Base-by-base conservation (phyloP, 768 basidiomycete genomes). In the Lyophyllum semitale region DNA sequence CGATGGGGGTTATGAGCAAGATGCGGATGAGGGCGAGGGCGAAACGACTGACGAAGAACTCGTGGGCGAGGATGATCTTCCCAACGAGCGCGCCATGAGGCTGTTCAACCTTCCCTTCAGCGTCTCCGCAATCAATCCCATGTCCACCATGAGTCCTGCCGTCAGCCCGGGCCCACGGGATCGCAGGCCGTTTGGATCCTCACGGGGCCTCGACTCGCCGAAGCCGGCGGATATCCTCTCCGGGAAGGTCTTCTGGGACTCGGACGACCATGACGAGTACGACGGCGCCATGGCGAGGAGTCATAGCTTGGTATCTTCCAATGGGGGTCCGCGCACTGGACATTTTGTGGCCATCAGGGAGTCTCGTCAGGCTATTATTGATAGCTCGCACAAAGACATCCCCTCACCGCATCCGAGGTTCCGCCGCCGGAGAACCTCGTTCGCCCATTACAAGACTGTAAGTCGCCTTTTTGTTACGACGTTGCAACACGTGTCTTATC, bases 41-140 rank as follows among this genome's bases (percentile, higher is more conserved):
- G 88, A 91, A 59, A 90, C 90, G 3, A 92, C 91, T 1, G 91
- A 92, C 65, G 88, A 91, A 58, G 90, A 93, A 57, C 84, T 92
- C 48, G 85, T 92, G n/a, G 89, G 87, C 51, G 80, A 84, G 8
- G 81, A 84, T 56, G 84, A 87, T 52, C 74, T 90, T 6, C 88
- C 85, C 25, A 92, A 89, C 53, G 83, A 83, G n/a, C 84, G 83
- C 52, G 88, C 88, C 22, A 88, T 91, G 84, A 74, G 77, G 55
- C 75, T 89, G 42, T 89, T 91, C 75, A 82, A 75, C 62, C 80
- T 85, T 59, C 91, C 90, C 8, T 68, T 75, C 54, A 79, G 77
- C 18, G 79, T 88, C 38, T 82, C 82, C 25, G 81, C 83, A 11
- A 87, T 91, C 71, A 81, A 91, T 55, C 90, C 89, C 47, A 71